Evolutionary conservation across 2,329 filamentous ascomycete species (phyloP).

Genomic region (Arthrobotrys sphaeroides): DNA sequence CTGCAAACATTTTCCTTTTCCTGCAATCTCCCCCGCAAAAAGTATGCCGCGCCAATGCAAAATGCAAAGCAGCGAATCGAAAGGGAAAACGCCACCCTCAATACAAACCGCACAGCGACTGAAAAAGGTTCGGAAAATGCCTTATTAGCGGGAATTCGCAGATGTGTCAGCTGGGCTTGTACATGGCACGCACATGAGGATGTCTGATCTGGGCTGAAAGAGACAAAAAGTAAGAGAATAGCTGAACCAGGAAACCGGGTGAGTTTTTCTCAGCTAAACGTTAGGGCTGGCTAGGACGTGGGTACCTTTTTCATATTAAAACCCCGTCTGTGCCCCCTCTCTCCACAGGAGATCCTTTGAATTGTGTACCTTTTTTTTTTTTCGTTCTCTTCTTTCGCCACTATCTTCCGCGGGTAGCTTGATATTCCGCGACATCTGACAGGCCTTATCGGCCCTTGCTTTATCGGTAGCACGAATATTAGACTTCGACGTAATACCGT

Average conservation of each 20-base stretch:
- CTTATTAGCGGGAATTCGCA: neutral
- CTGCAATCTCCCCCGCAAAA: conserved; percentile 40
- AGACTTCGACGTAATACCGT: neutral
- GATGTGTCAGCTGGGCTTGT: conserved; percentile 16
- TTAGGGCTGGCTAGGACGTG: conserved; percentile 8
- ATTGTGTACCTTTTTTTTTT: neutral
- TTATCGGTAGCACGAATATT: neutral
- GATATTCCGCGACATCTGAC: neutral
- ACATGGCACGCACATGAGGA: too few relatives aligned
- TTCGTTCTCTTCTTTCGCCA: neutral
- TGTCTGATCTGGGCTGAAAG: neutral
- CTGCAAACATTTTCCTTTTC: conserved; percentile 29
- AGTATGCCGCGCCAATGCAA: neutral
- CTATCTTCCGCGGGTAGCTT: neutral
- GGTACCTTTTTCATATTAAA: conserved; percentile 34
- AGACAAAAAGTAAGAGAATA: conserved; percentile 6
- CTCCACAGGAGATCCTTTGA: neutral
- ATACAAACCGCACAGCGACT: neutral
- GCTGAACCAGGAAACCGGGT: conserved; percentile 5
- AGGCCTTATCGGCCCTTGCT: conserved; percentile 1
- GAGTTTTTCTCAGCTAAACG: conserved; percentile 6
- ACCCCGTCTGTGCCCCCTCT: conserved; percentile 1
- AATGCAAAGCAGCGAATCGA: neutral
- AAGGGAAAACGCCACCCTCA: neutral
- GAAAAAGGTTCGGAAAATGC: neutral